These are phyloP conservation scores for Lentinus tigrinus DNA, from an alignment of 768 basidiomycete species.

Conservation along the genomic window DNA sequence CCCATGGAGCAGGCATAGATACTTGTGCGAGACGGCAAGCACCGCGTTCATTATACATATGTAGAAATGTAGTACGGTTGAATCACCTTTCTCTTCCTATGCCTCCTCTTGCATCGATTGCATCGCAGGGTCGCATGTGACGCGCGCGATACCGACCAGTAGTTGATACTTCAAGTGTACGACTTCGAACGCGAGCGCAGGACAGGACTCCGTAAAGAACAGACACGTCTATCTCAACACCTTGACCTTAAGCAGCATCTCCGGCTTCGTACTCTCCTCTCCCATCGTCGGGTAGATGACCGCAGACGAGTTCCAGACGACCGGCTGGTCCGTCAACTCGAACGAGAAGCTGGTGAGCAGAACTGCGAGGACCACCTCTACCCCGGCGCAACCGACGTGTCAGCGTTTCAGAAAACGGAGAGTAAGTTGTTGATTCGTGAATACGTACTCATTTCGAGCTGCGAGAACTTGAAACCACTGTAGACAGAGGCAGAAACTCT, in stretches of 20 bases:
- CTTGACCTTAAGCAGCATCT: constrained; percentile 24
- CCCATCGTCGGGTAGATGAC: constrained; percentile 27
- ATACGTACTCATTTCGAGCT: constrained; percentile 24
- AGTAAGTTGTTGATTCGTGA: neutral
- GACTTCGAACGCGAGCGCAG: neutral
- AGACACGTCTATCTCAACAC: neutral
- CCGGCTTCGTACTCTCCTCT: constrained; percentile 13
- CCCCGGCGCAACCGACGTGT: neutral
- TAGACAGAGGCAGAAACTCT: neutral
- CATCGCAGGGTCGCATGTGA: too few relatives aligned
- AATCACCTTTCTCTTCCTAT: too few relatives aligned
- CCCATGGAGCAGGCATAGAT: too few relatives aligned
- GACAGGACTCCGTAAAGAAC: neutral
- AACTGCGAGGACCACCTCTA: constrained; percentile 29
- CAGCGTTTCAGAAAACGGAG: neutral
- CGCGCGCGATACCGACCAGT: too few relatives aligned
- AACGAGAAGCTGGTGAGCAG: constrained; percentile 29
- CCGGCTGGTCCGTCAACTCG: constrained; percentile 21
- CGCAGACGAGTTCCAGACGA: constrained; percentile 28
- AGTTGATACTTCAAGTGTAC: too few relatives aligned
- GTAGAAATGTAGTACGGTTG: too few relatives aligned
- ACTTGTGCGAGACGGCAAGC: too few relatives aligned
- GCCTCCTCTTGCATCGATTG: too few relatives aligned
- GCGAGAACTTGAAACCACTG: constrained; percentile 24
- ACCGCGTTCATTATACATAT: too few relatives aligned